Percentiles rank a stretch among this genome's conserved stretches.
Evolutionary conservation across 306 rosid genomes (phyloP).

Genomic region (Sindora glabra): DNA sequence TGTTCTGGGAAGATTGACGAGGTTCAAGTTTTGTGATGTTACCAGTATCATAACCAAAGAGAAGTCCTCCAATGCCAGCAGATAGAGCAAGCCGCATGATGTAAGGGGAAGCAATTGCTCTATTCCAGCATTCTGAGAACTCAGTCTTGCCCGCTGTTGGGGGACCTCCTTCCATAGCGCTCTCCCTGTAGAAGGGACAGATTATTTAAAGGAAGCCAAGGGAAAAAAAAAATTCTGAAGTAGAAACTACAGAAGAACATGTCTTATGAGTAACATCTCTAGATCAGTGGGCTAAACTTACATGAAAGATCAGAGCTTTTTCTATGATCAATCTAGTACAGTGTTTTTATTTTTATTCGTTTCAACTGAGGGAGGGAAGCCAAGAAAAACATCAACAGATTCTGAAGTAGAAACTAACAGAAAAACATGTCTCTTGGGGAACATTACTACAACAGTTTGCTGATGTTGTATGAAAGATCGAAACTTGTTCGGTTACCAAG

Average conservation of each 20-base stretch:
- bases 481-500: too few relatives aligned
- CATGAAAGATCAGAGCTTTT: neutral
- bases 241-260: neutral
- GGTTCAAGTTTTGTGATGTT: neutral
- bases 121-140: conserved; percentile 53
- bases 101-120: conserved; percentile 57
- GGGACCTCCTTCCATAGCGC: conserved; percentile 39
- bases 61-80: conserved; percentile 83
- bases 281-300: neutral
- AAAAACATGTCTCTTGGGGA: too few relatives aligned
- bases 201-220: too few relatives aligned
- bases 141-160: conserved; percentile 32
- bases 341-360: too few relatives aligned
- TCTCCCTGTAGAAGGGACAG: neutral
- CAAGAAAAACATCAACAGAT: too few relatives aligned
- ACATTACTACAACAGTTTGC: too few relatives aligned
- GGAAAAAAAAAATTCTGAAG: too few relatives aligned
- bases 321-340: too few relatives aligned
- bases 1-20: neutral
- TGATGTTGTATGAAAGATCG: too few relatives aligned
- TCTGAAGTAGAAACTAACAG: too few relatives aligned
- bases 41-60: conserved; percentile 91
- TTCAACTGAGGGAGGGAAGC: too few relatives aligned
- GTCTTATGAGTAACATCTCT: neutral
- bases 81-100: conserved; percentile 77